A percentile compares a stretch with the other conserved stretches of the same genome.
phyloP scores from a whole-genome alignment of 257 asterid species.

The Ilex aquifolium region DNA sequence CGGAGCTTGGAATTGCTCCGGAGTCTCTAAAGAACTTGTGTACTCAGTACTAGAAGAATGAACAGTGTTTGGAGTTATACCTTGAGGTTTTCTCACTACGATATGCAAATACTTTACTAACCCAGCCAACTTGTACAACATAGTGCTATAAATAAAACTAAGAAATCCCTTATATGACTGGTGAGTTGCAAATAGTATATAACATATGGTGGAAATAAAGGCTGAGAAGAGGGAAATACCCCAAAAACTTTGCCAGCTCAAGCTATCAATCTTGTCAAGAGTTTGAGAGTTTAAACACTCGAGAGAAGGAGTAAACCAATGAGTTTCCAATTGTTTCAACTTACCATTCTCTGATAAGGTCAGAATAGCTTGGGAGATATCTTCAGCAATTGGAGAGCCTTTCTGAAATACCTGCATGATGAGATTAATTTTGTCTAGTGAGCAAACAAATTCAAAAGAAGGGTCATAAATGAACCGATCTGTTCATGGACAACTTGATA shows the following conservation, averaged over 20 bases:
- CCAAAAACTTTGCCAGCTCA: constrained; percentile 31
- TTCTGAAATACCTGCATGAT: constrained; percentile 26
- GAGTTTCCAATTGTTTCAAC: constrained; percentile 12
- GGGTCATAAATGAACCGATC: neutral
- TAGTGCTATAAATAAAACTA: too few species aligned
- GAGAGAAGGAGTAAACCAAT: constrained; percentile 14
- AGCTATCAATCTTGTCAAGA: constrained; percentile 5
- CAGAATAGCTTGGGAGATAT: constrained; percentile 31
- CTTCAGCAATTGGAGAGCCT: constrained; percentile 31
- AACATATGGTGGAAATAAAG: constrained; percentile 22
- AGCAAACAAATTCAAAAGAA: too few species aligned
- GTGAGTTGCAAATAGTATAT: constrained; percentile 10
- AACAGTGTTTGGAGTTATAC: too few species aligned
- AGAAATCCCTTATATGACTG: neutral
- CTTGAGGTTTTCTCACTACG: too few species aligned
- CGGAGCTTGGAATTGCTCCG: too few species aligned
- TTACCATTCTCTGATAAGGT: constrained; percentile 21
- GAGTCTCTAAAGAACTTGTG: too few species aligned
- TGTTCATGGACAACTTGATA: too few species aligned
- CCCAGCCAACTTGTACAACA: too few species aligned
- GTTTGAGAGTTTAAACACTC: constrained; percentile 14
- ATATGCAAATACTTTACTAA: too few species aligned
- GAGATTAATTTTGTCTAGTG: neutral
- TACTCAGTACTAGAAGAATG: too few species aligned
- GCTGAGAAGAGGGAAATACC: constrained; percentile 26